Percentiles rank a stretch among this genome's conserved stretches.
Conservation (phyloP, 441 rosid genomes). For the Kokia cookei region DNA sequence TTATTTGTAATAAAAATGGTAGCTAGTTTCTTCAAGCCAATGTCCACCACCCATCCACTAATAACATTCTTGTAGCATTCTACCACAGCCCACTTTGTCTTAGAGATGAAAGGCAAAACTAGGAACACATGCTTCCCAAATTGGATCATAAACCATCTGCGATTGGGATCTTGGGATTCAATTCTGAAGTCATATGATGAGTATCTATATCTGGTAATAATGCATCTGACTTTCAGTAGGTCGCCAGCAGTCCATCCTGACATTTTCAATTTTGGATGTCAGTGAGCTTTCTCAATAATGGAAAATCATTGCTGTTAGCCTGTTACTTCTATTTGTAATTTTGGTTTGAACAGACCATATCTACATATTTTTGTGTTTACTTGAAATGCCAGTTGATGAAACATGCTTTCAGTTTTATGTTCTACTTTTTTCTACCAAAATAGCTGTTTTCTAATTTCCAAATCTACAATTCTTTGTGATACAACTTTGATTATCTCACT, state of each 20-base stretch:
- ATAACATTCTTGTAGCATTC: no score
- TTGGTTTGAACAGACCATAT: neutral
- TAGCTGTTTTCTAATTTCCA: neutral
- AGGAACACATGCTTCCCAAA: neutral
- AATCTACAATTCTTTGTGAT: neutral
- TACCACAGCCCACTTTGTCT: no score
- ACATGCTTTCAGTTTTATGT: neutral
- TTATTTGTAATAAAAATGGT: no score
- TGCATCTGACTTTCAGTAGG: neutral
- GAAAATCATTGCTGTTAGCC: neutral
- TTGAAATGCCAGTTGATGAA: neutral
- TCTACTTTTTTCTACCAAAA: no score
- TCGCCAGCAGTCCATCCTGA: neutral
- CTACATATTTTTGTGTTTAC: neutral
- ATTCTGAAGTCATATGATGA: neutral
- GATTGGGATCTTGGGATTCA: no score
- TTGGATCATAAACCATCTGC: neutral
- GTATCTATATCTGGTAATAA: neutral
- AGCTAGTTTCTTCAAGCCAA: no score
- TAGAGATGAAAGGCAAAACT: neutral
- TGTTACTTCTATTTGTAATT: neutral
- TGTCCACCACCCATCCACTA: no score
- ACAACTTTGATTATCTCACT: neutral
- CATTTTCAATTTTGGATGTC: neutral
- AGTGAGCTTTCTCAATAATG: neutral